Conservation (phyloP, 2,329 filamentous ascomycete species). For the Rutstroemia sp. region DNA sequence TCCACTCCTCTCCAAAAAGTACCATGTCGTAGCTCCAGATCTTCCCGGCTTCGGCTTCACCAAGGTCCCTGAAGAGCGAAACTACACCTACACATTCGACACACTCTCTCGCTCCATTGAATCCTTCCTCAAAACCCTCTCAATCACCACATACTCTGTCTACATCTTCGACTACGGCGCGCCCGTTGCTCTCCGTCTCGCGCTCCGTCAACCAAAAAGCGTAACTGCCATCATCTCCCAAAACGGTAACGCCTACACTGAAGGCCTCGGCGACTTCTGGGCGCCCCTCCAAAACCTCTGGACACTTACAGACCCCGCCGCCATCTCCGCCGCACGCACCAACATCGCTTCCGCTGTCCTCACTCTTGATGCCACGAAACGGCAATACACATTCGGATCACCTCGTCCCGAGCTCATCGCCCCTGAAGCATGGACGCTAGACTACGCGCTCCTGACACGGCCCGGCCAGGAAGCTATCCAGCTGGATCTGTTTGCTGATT, state of each 20-base stretch:
- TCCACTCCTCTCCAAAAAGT: constrained; percentile 33
- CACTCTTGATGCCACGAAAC: constrained; percentile 18
- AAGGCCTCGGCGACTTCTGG: constrained; percentile 40
- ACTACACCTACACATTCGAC: constrained; percentile 48
- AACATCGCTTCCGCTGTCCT: constrained; percentile 4
- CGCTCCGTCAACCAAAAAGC: constrained; percentile 39
- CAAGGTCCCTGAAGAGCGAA: constrained; percentile 37
- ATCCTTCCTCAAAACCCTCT: constrained; percentile 41
- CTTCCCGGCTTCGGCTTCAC: constrained; percentile 55
- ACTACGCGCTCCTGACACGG: constrained; percentile 44
- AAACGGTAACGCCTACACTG: constrained; percentile 54
- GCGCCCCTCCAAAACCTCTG: constrained; percentile 17
- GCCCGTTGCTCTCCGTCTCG: constrained; percentile 46
- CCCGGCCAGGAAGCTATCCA: constrained; percentile 45
- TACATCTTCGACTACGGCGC: constrained; percentile 60
- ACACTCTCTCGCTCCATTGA: constrained; percentile 40
- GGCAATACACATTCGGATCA: constrained; percentile 20
- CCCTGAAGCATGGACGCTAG: constrained; percentile 34
- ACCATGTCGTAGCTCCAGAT: constrained; percentile 47
- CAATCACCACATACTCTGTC: constrained; percentile 41
- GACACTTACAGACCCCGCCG: constrained; percentile 8
- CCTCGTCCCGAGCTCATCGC: constrained; percentile 9
- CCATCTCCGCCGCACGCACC: constrained; percentile 12
- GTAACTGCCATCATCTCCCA: constrained; percentile 48
- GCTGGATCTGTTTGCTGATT: constrained; percentile 50